Conservation (phyloP, 176 grass and related monocot species). For the Paspalum notatum region DNA sequence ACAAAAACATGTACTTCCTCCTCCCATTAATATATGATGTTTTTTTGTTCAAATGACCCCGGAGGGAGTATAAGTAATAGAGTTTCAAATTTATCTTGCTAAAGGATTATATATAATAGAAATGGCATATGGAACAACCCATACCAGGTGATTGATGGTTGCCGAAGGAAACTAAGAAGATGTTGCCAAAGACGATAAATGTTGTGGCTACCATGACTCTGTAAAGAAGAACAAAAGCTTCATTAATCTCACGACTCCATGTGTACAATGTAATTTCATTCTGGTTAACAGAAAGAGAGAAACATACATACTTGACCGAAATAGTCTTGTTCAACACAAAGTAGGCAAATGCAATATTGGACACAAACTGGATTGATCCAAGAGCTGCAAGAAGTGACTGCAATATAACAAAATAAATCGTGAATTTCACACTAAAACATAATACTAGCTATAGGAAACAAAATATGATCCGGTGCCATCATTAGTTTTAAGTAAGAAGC, state of each 20-base stretch:
- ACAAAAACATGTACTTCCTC: neutral
- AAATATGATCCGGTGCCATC: neutral
- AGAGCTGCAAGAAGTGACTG: constrained; percentile 99
- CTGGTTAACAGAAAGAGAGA: constrained; percentile 30
- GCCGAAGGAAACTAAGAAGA: constrained; percentile 94
- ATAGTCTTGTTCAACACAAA: constrained; percentile 95
- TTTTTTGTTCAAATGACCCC: too few relatives aligned
- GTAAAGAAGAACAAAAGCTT: constrained; percentile 46
- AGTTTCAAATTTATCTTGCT: neutral
- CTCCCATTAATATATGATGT: too few relatives aligned
- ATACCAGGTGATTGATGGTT: constrained; percentile 99
- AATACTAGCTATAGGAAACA: constrained; percentile 4
- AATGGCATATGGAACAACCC: constrained; percentile 32
- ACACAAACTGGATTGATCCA: constrained; percentile 98
- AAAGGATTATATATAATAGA: constrained; percentile 33
- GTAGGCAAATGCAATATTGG: constrained; percentile 96
- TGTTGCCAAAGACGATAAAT: constrained; percentile 96
- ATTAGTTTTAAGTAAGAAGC: constrained; percentile 21
- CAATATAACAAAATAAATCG: constrained; percentile 52
- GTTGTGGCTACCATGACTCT: constrained; percentile 92
- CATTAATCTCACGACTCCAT: constrained; percentile 39
- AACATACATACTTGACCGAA: constrained; percentile 81
- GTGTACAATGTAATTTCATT: constrained; percentile 12
- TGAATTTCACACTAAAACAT: constrained; percentile 27
- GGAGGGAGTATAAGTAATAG: neutral